Base-by-base conservation (phyloP, 495 filamentous ascomycete species). In the Chaetomium cochliodes region DNA sequence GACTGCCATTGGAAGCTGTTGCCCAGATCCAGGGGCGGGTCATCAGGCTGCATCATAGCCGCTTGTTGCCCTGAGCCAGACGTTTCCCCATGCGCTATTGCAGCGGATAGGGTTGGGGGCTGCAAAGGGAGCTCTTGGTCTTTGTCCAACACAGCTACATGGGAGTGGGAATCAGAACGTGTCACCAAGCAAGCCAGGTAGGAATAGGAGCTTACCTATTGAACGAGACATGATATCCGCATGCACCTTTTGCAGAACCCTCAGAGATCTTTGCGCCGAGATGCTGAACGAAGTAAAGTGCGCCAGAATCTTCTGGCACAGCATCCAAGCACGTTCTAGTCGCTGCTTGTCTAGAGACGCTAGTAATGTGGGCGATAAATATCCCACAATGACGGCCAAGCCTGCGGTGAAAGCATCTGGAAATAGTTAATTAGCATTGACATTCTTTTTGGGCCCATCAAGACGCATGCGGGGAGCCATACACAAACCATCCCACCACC, bases 401-500 rank as follows among this genome's bases (percentile, higher is more conserved):
- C 73, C 79, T 16, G 76, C 77, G 3, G 78, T 80, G 12, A 78
- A 78, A 33, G 74, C 74, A 65, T 80, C 78, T 81, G 51, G 33
- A 8, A 8, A 46, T 6, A 23, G 6, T 1, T 8, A 8, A 12
- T 37, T 23, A 33, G 11, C 3, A 58, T 68, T 28, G 60, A 53
- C 5, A 53, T 44, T 52, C n/a, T n/a, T 5, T 33, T 8, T 15
- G 18, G 6, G 20, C 2, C 23, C 20, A 23, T n/a, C 47, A 54
- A 52, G 9, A 30, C 28, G 54, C 9, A 37, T 22, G n/a, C 37
- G n/a, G 23, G 23, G 15, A 26, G 7, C 63, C 77, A n/a, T 69
- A 81, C 79, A 82, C 20, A 80, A 76, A 2, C 74, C 77, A 68
- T 79, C 79, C 62, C 79, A 81, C 78, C 80, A 82, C 80, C 80